phyloP scores from a whole-genome alignment of 208 protist genomes.

The Angomonas ambiguus region DNA sequence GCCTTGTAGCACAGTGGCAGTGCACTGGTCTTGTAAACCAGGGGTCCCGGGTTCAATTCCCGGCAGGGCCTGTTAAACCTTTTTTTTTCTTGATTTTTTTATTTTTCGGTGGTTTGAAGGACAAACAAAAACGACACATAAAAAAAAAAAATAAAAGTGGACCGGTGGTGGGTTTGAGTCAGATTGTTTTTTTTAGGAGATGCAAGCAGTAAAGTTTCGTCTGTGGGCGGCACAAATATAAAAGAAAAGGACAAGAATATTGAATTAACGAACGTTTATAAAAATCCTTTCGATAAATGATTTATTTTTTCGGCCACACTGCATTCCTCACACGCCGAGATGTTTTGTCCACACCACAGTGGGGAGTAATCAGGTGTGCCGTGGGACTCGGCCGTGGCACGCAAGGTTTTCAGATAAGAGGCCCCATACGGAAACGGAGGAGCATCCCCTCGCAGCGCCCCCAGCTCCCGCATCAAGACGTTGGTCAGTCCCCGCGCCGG shows the following conservation, averaged over 20 bases:
- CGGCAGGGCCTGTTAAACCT: slow-evolving; percentile 87
- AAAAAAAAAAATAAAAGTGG: slow-evolving; percentile 8
- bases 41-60: slow-evolving; percentile 95
- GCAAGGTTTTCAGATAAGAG: slow-evolving; percentile 16
- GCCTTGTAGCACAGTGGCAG: slow-evolving; percentile 95
- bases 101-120: too few relatives aligned
- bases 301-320: slow-evolving; percentile 5
- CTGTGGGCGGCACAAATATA: too few relatives aligned
- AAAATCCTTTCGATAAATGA: not conserved
- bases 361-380: slow-evolving; percentile 17
- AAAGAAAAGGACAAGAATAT: not conserved
- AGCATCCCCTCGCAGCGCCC: slow-evolving; percentile 14
- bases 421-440: slow-evolving; percentile 16
- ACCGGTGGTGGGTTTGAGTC: too few relatives aligned
- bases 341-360: slow-evolving; percentile 22
- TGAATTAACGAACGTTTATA: not conserved
- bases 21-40: slow-evolving; percentile 95
- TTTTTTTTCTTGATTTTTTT: slow-evolving; percentile 35
- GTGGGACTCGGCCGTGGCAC: slow-evolving; percentile 11
- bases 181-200: too few relatives aligned
- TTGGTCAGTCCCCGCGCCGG: slow-evolving; percentile 19
- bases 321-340: slow-evolving; percentile 8
- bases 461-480: slow-evolving; percentile 20
- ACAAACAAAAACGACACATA: not conserved
- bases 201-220: not conserved